A percentile compares a stretch with the other conserved stretches of the same genome.
phyloP scores from a whole-genome alignment of 2,329 filamentous ascomycete species.

The Kalaharituber pfeilii region DNA sequence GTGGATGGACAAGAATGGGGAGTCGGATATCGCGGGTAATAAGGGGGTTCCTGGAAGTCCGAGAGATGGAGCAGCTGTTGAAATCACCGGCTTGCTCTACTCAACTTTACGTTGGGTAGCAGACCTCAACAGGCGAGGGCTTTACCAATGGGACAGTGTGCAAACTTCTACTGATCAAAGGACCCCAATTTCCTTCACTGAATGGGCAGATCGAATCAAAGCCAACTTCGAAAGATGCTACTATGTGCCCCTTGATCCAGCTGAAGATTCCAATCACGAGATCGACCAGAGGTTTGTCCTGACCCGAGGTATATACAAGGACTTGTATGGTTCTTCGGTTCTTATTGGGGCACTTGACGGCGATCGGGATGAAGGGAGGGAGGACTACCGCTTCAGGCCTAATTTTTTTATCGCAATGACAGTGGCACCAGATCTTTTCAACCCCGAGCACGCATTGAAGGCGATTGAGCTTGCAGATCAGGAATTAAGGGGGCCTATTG shows the following conservation, averaged over 20 bases:
- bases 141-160: constrained; percentile 58
- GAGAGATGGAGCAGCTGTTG: constrained; percentile 82
- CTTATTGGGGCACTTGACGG: neutral
- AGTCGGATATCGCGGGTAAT: constrained; percentile 73
- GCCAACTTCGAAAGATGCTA: constrained; percentile 82
- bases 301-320: constrained; percentile 93
- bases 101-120: constrained; percentile 72
- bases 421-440: constrained; percentile 76
- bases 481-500: constrained; percentile 65
- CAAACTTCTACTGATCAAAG: constrained; percentile 36
- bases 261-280: constrained; percentile 60
- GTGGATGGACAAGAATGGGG: constrained; percentile 99
- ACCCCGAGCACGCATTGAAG: constrained; percentile 55
- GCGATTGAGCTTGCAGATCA: constrained; percentile 67
- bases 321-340: constrained; percentile 44
- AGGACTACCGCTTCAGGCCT: constrained; percentile 74
- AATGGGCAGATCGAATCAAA: constrained; percentile 69
- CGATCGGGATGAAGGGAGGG: neutral
- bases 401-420: constrained; percentile 96
- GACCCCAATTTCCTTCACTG: constrained; percentile 46
- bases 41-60: constrained; percentile 91
- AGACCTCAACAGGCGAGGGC: constrained; percentile 45
- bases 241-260: constrained; percentile 55
- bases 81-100: constrained; percentile 87
- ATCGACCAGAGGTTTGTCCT: constrained; percentile 66